A percentile compares a stretch with the other conserved stretches of the same genome.
phyloP scores from a whole-genome alignment of 192 early-diverging fungal species.

The Backusella mclennaniae region DNA sequence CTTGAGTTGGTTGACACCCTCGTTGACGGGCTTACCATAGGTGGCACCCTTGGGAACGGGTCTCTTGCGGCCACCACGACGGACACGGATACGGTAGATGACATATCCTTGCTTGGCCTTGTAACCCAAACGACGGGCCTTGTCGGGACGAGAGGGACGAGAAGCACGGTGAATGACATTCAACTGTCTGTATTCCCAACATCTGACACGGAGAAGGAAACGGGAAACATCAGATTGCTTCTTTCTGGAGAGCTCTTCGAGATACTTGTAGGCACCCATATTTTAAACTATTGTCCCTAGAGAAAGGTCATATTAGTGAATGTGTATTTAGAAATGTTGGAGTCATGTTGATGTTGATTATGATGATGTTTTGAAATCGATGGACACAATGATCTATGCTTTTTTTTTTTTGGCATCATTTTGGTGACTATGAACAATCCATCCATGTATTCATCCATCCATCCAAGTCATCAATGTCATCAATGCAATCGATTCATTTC shows the following conservation, averaged over 20 bases:
- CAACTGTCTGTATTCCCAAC: constrained; percentile 91
- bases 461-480: no score
- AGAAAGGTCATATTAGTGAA: background rate
- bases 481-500: background rate
- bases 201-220: constrained; percentile 97
- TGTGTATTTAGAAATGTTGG: background rate
- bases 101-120: constrained; percentile 99
- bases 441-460: background rate
- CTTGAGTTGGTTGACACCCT: constrained; percentile 99
- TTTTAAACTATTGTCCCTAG: background rate
- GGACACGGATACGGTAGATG: constrained; percentile 98
- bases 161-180: constrained; percentile 98
- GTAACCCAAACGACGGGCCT: constrained; percentile 99
- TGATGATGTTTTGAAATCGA: background rate
- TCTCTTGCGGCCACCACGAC: constrained; percentile 98
- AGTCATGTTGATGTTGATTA: background rate
- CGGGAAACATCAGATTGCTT: constrained; percentile 99
- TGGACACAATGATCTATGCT: background rate
- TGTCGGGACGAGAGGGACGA: constrained; percentile 97
- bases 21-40: constrained; percentile 97
- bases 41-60: constrained; percentile 96
- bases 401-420: no score
- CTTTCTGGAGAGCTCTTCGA: constrained; percentile 98
- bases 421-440: background rate
- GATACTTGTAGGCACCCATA: constrained; percentile 77